These are phyloP conservation scores for Circinella umbellata DNA, from an alignment of 371 early-diverging fungal species.

Conservation along the genomic window DNA sequence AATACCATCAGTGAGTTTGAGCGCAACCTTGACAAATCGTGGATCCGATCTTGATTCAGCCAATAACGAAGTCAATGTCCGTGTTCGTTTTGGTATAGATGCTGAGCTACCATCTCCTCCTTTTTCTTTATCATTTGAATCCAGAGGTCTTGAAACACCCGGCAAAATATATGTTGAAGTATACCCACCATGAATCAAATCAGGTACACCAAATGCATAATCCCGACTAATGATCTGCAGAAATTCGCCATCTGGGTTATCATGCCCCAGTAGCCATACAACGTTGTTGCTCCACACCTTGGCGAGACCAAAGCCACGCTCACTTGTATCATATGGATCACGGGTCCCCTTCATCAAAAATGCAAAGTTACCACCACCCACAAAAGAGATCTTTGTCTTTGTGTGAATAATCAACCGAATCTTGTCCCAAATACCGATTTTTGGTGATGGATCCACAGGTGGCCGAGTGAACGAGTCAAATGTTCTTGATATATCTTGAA, in stretches of 20 bases:
- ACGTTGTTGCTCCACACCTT: conserved; percentile 52
- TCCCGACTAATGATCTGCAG: conserved; percentile 55
- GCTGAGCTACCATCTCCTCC: neutral
- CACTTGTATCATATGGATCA: conserved; percentile 53
- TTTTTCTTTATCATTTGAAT: conserved; percentile 4
- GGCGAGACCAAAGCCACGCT: conserved; percentile 50
- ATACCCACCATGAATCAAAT: conserved; percentile 44
- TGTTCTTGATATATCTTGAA: conserved; percentile 66
- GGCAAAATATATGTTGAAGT: conserved; percentile 26
- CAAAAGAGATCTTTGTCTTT: conserved; percentile 52
- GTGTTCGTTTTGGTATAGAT: conserved; percentile 12
- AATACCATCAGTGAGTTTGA: conserved; percentile 50
- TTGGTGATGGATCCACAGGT: conserved; percentile 68
- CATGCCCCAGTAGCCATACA: conserved; percentile 40
- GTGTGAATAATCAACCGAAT: conserved; percentile 73
- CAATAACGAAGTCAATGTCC: conserved; percentile 10
- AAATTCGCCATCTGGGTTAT: conserved; percentile 47
- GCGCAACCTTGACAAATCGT: conserved; percentile 40
- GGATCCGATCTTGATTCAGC: conserved; percentile 8
- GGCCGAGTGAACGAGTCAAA: conserved; percentile 70
- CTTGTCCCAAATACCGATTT: conserved; percentile 83
- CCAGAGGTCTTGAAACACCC: neutral
- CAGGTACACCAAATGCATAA: conserved; percentile 55
- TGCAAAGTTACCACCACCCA: conserved; percentile 63
- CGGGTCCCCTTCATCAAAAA: conserved; percentile 51